These are phyloP conservation scores for Gypsophila paniculata DNA, from an alignment of 179 eudicot genomes.

Conservation along the genomic window DNA sequence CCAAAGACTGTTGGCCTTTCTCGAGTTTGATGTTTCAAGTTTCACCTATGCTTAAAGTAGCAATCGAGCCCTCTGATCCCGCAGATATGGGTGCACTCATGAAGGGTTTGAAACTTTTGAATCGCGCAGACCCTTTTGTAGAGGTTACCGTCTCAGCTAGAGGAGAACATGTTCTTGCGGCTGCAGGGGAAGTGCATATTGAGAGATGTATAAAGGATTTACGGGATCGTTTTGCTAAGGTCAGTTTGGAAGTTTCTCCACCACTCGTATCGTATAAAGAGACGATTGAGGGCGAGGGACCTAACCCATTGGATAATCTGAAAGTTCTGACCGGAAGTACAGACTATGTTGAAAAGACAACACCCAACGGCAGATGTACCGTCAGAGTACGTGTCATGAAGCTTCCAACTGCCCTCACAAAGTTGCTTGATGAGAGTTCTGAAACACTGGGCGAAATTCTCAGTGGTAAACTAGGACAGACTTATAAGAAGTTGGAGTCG, in stretches of 20 bases:
- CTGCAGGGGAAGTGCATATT: constrained; percentile 92
- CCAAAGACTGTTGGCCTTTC: constrained; percentile 83
- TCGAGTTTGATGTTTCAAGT: constrained; percentile 93
- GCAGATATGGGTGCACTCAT: constrained; percentile 78
- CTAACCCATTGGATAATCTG: constrained; percentile 55
- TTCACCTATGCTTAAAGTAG: constrained; percentile 86
- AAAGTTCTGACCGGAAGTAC: constrained; percentile 43
- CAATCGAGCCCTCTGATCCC: constrained; percentile 90
- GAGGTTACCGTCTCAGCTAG: constrained; percentile 85
- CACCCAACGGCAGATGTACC: constrained; percentile 86
- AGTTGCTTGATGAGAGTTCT: constrained; percentile 75
- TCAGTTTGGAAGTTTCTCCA: constrained; percentile 78
- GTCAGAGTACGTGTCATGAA: constrained; percentile 73
- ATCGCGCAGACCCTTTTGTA: constrained; percentile 91
- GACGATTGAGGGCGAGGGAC: constrained; percentile 72
- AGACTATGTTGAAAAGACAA: constrained; percentile 62
- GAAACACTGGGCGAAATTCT: constrained; percentile 62
- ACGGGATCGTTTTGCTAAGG: constrained; percentile 82
- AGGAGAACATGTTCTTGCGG: constrained; percentile 93
- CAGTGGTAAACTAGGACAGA: constrained; percentile 62
- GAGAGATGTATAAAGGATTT: constrained; percentile 91
- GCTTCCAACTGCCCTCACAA: constrained; percentile 72
- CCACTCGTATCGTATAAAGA: constrained; percentile 85
- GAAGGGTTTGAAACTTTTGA: constrained; percentile 80
- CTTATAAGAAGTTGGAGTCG: constrained; percentile 53